Conservation (phyloP, 2,329 filamentous ascomycete genomes). For the Alternaria alternata region DNA sequence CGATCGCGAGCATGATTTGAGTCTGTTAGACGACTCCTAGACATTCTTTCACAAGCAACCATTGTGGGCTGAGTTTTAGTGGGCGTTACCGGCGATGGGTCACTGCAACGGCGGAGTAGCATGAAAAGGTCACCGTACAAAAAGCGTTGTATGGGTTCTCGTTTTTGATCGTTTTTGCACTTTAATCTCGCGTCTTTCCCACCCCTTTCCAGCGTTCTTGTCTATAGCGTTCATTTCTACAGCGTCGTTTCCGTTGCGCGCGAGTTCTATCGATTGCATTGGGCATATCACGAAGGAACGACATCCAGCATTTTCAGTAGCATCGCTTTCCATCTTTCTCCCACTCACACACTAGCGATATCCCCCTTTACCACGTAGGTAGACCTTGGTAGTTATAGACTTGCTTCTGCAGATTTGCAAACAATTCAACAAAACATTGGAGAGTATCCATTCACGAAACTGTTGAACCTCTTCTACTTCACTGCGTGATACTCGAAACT, state of each 20-base stretch:
- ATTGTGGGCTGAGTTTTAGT: background rate
- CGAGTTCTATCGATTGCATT: background rate
- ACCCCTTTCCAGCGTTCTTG: slow-evolving; percentile 14
- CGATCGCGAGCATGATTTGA: slow-evolving; percentile 49
- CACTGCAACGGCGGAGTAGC: background rate
- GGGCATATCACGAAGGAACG: slow-evolving; percentile 28
- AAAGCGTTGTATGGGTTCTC: background rate
- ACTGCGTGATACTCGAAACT: background rate
- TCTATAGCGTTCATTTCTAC: slow-evolving; percentile 6
- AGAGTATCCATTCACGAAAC: background rate
- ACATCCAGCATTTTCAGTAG: slow-evolving; percentile 27
- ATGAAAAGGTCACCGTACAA: background rate
- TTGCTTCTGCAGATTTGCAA: slow-evolving; percentile 2
- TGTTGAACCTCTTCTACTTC: background rate
- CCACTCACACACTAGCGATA: background rate
- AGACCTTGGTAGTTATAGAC: slow-evolving; percentile 3
- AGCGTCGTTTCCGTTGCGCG: background rate
- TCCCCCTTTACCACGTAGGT: slow-evolving; percentile 4
- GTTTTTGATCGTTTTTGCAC: background rate
- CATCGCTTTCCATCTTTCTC: slow-evolving; percentile 7
- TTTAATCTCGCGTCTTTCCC: background rate
- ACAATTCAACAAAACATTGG: background rate
- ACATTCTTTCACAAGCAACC: background rate
- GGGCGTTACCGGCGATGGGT: background rate
- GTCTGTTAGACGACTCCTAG: background rate